phyloP scores from a whole-genome alignment of 2,329 filamentous ascomycete species.

The Trichoderma semiorbis region DNA sequence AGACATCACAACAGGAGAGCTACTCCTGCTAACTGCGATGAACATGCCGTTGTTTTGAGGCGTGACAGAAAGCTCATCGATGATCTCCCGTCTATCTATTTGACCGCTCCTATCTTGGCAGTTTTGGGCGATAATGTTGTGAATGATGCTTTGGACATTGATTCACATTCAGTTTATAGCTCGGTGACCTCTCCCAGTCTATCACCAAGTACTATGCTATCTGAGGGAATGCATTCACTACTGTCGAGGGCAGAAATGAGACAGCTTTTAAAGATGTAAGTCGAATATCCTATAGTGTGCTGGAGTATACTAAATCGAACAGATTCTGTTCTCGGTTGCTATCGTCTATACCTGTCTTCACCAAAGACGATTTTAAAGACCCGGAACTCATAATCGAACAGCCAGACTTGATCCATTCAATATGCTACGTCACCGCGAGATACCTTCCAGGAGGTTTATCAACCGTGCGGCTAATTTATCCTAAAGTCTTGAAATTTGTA shows the following conservation, averaged over 20 bases:
- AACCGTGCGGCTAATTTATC: not conserved
- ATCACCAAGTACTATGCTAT: not conserved
- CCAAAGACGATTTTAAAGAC: not conserved
- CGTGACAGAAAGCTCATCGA: not conserved
- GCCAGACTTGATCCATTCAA: not conserved
- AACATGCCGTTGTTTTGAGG: not conserved
- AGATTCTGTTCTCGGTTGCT: not conserved
- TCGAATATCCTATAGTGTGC: not conserved
- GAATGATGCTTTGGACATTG: not conserved
- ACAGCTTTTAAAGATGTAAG: not conserved
- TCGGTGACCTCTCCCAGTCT: not conserved
- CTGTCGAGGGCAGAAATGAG: not conserved
- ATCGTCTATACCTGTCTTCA: not conserved
- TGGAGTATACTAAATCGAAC: not conserved
- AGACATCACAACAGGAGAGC: not conserved
- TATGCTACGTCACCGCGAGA: not conserved
- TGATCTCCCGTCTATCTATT: not conserved
- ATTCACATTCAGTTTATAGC: not conserved
- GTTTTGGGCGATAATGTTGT: not conserved
- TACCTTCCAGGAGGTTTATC: not conserved
- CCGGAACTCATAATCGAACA: not conserved
- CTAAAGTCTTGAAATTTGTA: not conserved
- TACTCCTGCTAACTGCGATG: not conserved
- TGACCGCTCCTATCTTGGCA: not conserved
- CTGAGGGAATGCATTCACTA: not conserved